phyloP scores from a whole-genome alignment of 2,329 filamentous ascomycete genomes.

The Emmonsiellopsis sp. region DNA sequence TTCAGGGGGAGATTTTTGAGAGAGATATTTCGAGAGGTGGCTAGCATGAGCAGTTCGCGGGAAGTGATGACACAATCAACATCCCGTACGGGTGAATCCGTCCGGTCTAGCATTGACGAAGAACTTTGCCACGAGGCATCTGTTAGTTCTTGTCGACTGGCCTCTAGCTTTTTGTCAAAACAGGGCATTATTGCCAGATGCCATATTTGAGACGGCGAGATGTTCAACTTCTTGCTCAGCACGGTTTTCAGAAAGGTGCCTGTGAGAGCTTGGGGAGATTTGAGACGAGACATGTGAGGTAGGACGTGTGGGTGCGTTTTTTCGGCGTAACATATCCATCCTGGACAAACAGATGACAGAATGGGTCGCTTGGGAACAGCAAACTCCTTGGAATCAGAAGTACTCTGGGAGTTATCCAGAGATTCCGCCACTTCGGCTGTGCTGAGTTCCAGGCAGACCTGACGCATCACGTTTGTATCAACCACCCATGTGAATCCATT shows the following conservation, averaged over 20 bases:
- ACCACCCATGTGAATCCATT: constrained; percentile 83
- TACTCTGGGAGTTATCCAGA: constrained; percentile 12
- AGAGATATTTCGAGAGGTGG: constrained; percentile 67
- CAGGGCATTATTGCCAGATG: constrained; percentile 96
- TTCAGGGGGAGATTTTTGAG: constrained; percentile 63
- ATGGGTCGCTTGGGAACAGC: constrained; percentile 33
- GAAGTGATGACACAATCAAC: constrained; percentile 98
- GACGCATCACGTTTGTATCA: constrained; percentile 76
- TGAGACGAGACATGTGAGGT: constrained; percentile 80
- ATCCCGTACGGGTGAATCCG: constrained; percentile 57
- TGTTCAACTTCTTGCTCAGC: constrained; percentile 61
- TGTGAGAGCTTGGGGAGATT: constrained; percentile 86
- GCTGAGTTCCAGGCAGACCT: constrained; percentile 72
- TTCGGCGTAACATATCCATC: constrained; percentile 98
- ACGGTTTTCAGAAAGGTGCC: constrained; percentile 86
- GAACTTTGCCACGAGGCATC: constrained; percentile 57
- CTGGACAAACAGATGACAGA: constrained; percentile 83
- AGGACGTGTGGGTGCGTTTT: constrained; percentile 94
- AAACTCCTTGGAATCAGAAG: constrained; percentile 11
- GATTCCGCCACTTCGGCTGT: constrained; percentile 58
- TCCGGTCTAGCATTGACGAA: constrained; percentile 22
- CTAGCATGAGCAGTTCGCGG: constrained; percentile 84
- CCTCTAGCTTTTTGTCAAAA: constrained; percentile 98
- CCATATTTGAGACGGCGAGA: constrained; percentile 77
- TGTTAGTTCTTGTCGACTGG: constrained; percentile 84